Evolutionary conservation across 176 grass and related monocot genomes (phyloP), one percentile per base, ranked within the genome.

Genomic region (Triticum dicoccoides): DNA sequence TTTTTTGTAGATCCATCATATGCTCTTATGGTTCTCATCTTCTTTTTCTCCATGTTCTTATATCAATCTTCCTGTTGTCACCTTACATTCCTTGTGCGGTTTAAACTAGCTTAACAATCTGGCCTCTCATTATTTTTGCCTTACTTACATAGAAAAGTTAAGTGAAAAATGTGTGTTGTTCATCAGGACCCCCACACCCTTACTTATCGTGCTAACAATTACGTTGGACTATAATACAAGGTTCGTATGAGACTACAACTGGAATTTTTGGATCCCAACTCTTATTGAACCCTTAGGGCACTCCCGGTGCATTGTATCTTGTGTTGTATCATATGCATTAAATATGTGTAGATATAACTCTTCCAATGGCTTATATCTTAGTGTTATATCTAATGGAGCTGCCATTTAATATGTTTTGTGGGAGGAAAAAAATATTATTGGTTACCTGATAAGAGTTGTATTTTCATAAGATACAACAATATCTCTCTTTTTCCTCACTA

Each of bases 31-130:
- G 11, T 45, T 83, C 49, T 23, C 52, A 27, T 45, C 33, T 33
- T 85, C 65, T 78, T 2, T 13, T 54, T 62, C 13, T 73, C 37
- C 14, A 24, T 73, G 13, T 34, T 78, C 21, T 77, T 78, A 54
- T 69, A 52, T 62, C 34, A 69, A 35, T 4, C 56, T 81, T 15
- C 62, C 23, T 80, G 59, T 59, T 20, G 2, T 84, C 38, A 24
- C 37, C 37, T 29, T 81, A 37, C 11, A 39, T 88, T 77, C 47
- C 38, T 39, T 34, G 32, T 23, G 10, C 29, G 54, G 20, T 32
- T 82, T 90, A 77, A 84, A 73, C 41, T 23, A 88, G 15, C 65
- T 71, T 71, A 78, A 27, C 3, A 9, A 73, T 86, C 54, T 49
- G 20, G 10, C 15, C 32, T 52, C 49, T 67, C 35, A 25, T 20